A percentile compares a stretch with the other conserved stretches of the same genome.
phyloP scores from a whole-genome alignment of 2,329 filamentous ascomycete genomes.

The Penicillium thymicola region DNA sequence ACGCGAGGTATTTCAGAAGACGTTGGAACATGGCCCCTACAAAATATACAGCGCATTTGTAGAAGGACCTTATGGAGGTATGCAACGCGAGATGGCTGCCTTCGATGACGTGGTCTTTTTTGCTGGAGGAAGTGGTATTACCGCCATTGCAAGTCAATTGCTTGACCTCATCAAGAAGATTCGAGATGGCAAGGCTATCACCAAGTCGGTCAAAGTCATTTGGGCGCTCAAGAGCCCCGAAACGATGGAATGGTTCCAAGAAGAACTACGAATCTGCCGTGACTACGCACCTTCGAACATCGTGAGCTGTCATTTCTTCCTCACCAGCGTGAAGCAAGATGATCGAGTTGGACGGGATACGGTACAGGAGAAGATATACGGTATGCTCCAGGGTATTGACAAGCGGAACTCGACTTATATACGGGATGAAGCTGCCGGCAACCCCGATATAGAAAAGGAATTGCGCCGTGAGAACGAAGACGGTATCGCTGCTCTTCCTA shows the following conservation, averaged over 20 bases:
- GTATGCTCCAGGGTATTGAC: constrained; percentile 80
- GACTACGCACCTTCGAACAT: constrained; percentile 84
- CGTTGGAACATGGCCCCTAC: constrained; percentile 80
- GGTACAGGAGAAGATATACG: constrained; percentile 83
- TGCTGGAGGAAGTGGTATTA: constrained; percentile 91
- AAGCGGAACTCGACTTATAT: constrained; percentile 85
- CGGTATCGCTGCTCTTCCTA: constrained; percentile 75
- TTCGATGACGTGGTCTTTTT: constrained; percentile 94
- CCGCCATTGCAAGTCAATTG: constrained; percentile 85
- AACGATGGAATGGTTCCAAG: constrained; percentile 96
- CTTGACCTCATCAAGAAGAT: constrained; percentile 95
- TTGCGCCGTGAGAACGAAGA: constrained; percentile 81
- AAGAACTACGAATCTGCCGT: constrained; percentile 87
- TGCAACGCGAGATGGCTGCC: constrained; percentile 82
- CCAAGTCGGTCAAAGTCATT: constrained; percentile 84
- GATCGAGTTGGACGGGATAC: constrained; percentile 64
- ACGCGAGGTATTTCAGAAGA: constrained; percentile 74
- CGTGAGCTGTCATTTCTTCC: constrained; percentile 91
- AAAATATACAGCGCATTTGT: constrained; percentile 90
- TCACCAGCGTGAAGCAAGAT: constrained; percentile 69
- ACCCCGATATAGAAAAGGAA: constrained; percentile 74
- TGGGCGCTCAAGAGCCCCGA: constrained; percentile 90
- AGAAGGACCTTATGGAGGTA: constrained; percentile 92
- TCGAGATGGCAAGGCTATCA: constrained; percentile 90
- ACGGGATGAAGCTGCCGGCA: constrained; percentile 73